Conservation (phyloP, 2,329 filamentous ascomycete species). For the Cryoendolithus antarcticus region DNA sequence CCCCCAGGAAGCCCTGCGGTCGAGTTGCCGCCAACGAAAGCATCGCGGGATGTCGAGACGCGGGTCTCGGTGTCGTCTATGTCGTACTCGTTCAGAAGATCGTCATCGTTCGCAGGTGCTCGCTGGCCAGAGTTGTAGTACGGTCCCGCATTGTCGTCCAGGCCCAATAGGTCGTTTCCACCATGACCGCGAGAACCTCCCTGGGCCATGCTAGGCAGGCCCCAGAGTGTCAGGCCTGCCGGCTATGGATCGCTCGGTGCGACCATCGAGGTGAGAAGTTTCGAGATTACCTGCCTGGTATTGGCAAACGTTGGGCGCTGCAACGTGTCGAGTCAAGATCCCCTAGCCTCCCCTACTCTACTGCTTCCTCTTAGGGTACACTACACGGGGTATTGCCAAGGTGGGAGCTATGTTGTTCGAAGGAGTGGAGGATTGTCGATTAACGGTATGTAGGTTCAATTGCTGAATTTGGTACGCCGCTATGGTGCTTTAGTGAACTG, state of each 20-base stretch:
- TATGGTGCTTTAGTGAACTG: too few species aligned
- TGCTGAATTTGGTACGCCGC: too few species aligned
- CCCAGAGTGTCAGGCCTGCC: slow-evolving; percentile 4
- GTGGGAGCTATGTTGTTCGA: too few species aligned
- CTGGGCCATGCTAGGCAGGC: slow-evolving; percentile 33
- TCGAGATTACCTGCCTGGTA: neutral
- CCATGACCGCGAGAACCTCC: slow-evolving; percentile 30
- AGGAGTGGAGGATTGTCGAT: too few species aligned
- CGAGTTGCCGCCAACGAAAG: slow-evolving; percentile 62
- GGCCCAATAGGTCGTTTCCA: slow-evolving; percentile 43
- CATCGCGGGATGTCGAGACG: slow-evolving; percentile 86
- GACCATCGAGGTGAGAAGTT: slow-evolving; percentile 3
- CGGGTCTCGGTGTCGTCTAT: slow-evolving; percentile 57
- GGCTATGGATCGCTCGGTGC: slow-evolving; percentile 4
- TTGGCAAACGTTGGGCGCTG: neutral
- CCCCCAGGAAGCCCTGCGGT: slow-evolving; percentile 32
- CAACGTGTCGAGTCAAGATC: too few species aligned
- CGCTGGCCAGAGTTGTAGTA: slow-evolving; percentile 64
- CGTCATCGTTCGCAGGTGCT: slow-evolving; percentile 69
- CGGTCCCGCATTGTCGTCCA: slow-evolving; percentile 57
- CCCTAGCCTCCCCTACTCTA: too few species aligned
- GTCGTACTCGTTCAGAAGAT: slow-evolving; percentile 63
- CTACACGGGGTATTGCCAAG: too few species aligned
- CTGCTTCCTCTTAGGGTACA: too few species aligned
- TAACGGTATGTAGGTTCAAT: too few species aligned